These are phyloP conservation scores for Hemerocallis citrina DNA, from an alignment of 106 monocot genomes.

Conservation along the genomic window DNA sequence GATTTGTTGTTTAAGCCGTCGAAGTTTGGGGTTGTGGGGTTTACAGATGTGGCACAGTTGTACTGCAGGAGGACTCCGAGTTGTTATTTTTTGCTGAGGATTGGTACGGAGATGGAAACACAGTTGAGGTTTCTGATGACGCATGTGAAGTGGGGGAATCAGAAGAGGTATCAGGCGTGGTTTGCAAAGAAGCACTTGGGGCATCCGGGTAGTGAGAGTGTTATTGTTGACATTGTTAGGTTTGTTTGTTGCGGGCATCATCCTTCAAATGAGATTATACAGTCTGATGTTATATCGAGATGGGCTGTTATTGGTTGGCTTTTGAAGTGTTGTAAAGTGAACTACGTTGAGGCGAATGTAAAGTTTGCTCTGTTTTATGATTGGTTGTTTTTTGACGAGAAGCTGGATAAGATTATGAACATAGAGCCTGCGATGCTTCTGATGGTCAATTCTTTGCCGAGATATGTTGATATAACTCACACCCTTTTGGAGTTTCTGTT, in stretches of 20 bases:
- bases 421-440: too few species aligned
- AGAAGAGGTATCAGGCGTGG: slow-evolving; percentile 78
- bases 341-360: slow-evolving; percentile 58
- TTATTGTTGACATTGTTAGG: slow-evolving; percentile 44
- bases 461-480: too few species aligned
- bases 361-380: slow-evolving; percentile 93
- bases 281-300: slow-evolving; percentile 50
- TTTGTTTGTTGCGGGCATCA: slow-evolving; percentile 70
- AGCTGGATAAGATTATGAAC: too few species aligned
- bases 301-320: slow-evolving; percentile 95
- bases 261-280: slow-evolving; percentile 57
- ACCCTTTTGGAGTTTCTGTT: too few species aligned
- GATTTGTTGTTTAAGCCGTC: slow-evolving; percentile 40
- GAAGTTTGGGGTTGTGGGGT: slow-evolving; percentile 29
- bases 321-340: slow-evolving; percentile 49
- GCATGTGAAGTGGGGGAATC: slow-evolving; percentile 64
- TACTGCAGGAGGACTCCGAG: slow-evolving; percentile 38
- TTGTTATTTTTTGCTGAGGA: slow-evolving; percentile 39
- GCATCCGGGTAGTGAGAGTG: slow-evolving; percentile 44
- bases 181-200: slow-evolving; percentile 61
- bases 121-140: slow-evolving; percentile 72
- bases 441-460: too few species aligned
- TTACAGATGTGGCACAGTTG: slow-evolving; percentile 45
- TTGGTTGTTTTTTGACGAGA: too few species aligned
- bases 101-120: slow-evolving; percentile 63